Conservation (phyloP, 139 green algal species). For the Mesotaenium endlicherianum region DNA sequence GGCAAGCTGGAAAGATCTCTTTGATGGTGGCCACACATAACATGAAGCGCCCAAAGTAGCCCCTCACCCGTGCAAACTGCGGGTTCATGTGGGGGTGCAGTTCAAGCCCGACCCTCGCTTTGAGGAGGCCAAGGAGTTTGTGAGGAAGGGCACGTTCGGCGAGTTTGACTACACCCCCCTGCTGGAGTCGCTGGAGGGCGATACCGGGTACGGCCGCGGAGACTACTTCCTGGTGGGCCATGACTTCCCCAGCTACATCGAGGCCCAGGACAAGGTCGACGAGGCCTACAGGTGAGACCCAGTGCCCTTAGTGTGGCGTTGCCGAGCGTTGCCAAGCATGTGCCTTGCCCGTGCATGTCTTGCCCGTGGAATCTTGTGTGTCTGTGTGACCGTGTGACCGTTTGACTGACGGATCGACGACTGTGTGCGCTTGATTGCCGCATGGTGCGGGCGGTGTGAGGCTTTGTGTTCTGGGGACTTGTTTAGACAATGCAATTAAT, state of each 20-base stretch:
- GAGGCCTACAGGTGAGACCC: slow-evolving; percentile 54
- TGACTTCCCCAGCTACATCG: slow-evolving; percentile 90
- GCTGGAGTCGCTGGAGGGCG: slow-evolving; percentile 68
- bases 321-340: no score
- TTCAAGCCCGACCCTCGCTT: slow-evolving; percentile 67
- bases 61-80: no score
- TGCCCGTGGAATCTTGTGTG: no score
- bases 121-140: slow-evolving; percentile 59
- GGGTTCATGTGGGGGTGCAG: slow-evolving; percentile 82
- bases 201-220: slow-evolving; percentile 53
- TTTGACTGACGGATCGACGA: background rate
- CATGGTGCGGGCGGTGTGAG: no score
- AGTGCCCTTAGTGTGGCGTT: no score
- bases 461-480: no score
- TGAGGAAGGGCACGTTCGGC: slow-evolving; percentile 81
- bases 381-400: no score
- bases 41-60: slow-evolving; percentile 68
- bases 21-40: slow-evolving; percentile 55
- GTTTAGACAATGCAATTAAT: no score
- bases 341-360: no score
- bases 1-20: slow-evolving; percentile 59
- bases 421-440: no score
- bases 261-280: slow-evolving; percentile 80
- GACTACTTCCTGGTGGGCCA: slow-evolving; percentile 96
- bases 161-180: slow-evolving; percentile 88